Evolutionary conservation across 2,329 filamentous ascomycete species (phyloP).

Genomic region (Macrophomina phaseolina): DNA sequence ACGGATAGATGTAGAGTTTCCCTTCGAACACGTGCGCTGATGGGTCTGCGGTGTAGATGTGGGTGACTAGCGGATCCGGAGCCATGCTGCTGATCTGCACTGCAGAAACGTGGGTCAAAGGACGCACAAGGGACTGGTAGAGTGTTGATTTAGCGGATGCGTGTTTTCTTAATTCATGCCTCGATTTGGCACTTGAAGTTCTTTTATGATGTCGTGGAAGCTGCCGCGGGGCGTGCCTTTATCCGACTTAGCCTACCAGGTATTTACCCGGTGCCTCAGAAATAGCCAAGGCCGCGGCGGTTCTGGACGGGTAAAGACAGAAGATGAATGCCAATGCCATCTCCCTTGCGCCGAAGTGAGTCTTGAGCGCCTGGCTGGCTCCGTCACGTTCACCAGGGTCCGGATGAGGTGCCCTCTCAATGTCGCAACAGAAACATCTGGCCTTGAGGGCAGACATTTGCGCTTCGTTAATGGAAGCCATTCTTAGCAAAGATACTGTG

Average conservation of each 20-base stretch:
- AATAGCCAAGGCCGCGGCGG: neutral
- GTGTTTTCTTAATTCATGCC: neutral
- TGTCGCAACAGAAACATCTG: too few relatives aligned
- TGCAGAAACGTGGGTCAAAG: neutral
- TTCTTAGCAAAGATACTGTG: too few relatives aligned
- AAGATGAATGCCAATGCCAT: neutral
- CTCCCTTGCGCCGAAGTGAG: too few relatives aligned
- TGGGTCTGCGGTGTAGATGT: slow-evolving; percentile 80
- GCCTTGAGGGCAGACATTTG: too few relatives aligned
- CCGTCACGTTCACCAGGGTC: too few relatives aligned
- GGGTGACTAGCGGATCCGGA: slow-evolving; percentile 67
- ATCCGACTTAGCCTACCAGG: slow-evolving; percentile 11
- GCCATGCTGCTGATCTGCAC: neutral
- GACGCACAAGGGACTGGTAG: neutral
- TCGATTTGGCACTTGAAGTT: neutral
- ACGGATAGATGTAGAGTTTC: slow-evolving; percentile 79
- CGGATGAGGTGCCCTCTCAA: too few relatives aligned
- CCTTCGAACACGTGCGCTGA: slow-evolving; percentile 80
- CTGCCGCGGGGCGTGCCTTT: slow-evolving; percentile 1
- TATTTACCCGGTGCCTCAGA: neutral
- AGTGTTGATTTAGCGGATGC: neutral
- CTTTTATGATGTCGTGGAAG: neutral
- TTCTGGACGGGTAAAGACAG: slow-evolving; percentile 39
- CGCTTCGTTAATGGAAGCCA: too few relatives aligned
- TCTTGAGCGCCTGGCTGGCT: too few relatives aligned